These are phyloP conservation scores for Inonotus obliquus DNA, from an alignment of 1,284 basidiomycete species.

Conservation along the genomic window DNA sequence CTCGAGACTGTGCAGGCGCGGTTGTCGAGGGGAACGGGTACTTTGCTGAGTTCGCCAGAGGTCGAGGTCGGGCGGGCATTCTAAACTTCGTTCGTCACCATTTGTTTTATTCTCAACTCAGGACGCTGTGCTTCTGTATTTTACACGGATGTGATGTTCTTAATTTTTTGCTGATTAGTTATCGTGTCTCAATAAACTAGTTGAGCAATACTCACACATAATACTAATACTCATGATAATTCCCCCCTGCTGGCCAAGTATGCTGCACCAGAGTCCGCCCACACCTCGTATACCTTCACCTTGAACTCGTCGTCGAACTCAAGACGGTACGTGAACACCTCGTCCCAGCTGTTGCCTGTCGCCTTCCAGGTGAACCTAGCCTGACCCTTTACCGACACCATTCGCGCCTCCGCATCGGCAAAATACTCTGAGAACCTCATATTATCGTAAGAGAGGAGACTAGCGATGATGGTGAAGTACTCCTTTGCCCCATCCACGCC, in stretches of 20 bases:
- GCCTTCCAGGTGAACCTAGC: slow-evolving; percentile 54
- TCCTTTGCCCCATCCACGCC: slow-evolving; percentile 39
- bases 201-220: not conserved
- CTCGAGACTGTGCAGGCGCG: slow-evolving; percentile 7
- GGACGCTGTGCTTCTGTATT: not conserved
- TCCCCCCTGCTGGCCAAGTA: slow-evolving; percentile 55
- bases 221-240: slow-evolving; percentile 23
- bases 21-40: not conserved
- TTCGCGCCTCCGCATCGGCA: slow-evolving; percentile 38
- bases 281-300: slow-evolving; percentile 56
- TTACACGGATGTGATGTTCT: not conserved
- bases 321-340: slow-evolving; percentile 56
- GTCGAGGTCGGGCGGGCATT: slow-evolving; percentile 7
- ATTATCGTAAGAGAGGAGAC: slow-evolving; percentile 39
- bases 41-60: not conserved
- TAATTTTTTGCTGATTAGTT: not conserved
- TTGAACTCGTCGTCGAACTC: slow-evolving; percentile 56
- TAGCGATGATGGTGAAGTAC: slow-evolving; percentile 48
- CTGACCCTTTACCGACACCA: slow-evolving; percentile 49
- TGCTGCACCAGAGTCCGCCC: slow-evolving; percentile 62
- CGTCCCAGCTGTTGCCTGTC: slow-evolving; percentile 52
- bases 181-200: not conserved
- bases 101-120: not conserved
- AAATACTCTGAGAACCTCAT: slow-evolving; percentile 40
- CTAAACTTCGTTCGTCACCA: not conserved